Conservation (phyloP, 73 alveolate species). For the Tetrahymena malaccensis region DNA sequence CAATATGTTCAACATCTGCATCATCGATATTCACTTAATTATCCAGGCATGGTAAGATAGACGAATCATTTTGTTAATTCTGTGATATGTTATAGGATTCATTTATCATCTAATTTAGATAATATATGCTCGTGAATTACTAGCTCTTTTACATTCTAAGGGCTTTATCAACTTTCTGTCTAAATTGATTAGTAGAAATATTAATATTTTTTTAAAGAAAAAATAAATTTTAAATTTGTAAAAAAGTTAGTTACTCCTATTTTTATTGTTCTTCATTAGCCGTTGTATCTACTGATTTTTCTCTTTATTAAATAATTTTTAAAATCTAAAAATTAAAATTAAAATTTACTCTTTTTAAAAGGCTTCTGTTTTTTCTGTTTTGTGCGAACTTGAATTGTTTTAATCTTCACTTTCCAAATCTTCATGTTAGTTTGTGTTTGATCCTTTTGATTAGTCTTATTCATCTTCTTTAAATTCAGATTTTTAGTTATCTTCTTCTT, state of each 20-base stretch:
- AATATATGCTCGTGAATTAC: background rate
- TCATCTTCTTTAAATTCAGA: background rate
- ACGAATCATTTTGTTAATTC: background rate
- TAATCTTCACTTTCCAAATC: background rate
- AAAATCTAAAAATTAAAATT: no score
- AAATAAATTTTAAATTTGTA: no score
- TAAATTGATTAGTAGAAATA: no score
- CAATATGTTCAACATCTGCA: background rate
- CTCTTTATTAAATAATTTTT: background rate
- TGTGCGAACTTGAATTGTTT: background rate
- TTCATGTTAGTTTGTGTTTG: background rate
- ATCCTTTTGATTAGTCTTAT: background rate
- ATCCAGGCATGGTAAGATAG: background rate
- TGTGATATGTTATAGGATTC: background rate
- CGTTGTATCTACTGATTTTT: background rate
- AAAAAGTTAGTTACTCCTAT: background rate
- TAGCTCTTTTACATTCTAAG: background rate
- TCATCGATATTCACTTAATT: background rate
- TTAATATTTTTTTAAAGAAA: no score
- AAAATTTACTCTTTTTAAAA: background rate
- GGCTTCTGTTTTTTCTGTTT: background rate
- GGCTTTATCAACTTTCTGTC: background rate
- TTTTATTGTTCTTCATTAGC: background rate
- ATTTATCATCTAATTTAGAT: background rate
- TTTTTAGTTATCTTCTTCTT: background rate